phyloP scores from a whole-genome alignment of 176 grass and related monocot genomes.

The Eragrostis curvula region DNA sequence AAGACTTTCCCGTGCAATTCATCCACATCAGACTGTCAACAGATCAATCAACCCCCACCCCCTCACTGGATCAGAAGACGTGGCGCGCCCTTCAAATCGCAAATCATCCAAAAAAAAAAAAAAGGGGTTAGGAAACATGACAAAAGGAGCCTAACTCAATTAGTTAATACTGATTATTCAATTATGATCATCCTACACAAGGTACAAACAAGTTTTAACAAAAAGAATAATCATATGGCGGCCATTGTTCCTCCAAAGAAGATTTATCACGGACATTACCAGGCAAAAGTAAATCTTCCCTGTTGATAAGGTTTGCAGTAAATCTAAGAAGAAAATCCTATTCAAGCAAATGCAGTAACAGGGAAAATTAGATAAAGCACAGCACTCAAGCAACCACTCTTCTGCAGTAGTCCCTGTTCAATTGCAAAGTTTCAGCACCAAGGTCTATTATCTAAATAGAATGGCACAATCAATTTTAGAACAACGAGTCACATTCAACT shows the following conservation, averaged over 20 bases:
- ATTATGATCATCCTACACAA: background rate
- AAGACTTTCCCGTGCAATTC: slow-evolving; percentile 34
- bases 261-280: slow-evolving; percentile 1
- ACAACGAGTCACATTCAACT: background rate
- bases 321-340: background rate
- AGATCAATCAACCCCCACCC: slow-evolving; percentile 42
- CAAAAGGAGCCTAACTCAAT: background rate
- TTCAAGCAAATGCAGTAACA: background rate
- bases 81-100: slow-evolving; percentile 29
- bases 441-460: no score
- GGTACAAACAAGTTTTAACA: background rate
- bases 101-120: slow-evolving; percentile 20
- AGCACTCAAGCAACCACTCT: background rate
- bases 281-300: background rate
- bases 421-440: no score
- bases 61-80: slow-evolving; percentile 9
- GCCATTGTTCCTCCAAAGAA: background rate
- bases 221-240: background rate
- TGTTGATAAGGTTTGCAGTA: background rate
- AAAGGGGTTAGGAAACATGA: background rate
- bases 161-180: background rate
- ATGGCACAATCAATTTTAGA: background rate
- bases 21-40: slow-evolving; percentile 23
- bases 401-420: background rate
- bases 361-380: background rate